A percentile compares a stretch with the other conserved stretches of the same genome.
These are phyloP conservation scores for Venturia pyrina DNA, from an alignment of 2,329 filamentous ascomycete species.

Conservation along the genomic window DNA sequence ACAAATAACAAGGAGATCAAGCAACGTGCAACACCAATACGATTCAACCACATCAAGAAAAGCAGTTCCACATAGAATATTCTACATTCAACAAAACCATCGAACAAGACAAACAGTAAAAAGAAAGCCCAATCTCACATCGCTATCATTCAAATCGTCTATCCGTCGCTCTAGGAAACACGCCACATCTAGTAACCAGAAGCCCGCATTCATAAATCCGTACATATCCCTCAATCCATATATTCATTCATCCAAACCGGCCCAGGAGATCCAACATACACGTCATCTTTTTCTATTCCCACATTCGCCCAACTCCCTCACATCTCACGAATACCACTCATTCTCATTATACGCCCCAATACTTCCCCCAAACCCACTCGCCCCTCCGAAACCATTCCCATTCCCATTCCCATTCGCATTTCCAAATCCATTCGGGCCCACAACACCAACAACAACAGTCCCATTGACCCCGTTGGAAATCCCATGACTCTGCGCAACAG, in stretches of 20 bases:
- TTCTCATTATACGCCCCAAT: slow-evolving; percentile 26
- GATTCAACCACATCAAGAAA: too few relatives aligned
- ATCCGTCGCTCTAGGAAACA: not conserved
- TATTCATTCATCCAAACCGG: too few relatives aligned
- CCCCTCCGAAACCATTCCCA: slow-evolving; percentile 10
- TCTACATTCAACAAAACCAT: too few relatives aligned
- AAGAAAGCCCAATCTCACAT: not conserved
- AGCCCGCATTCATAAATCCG: not conserved
- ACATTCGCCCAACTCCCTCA: too few relatives aligned
- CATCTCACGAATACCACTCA: slow-evolving; percentile 30
- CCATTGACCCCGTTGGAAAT: slow-evolving; percentile 8
- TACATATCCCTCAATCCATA: not conserved
- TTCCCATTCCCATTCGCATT: slow-evolving; percentile 13
- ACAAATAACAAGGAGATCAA: too few relatives aligned
- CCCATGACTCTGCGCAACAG: slow-evolving; percentile 13
- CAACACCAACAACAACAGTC: not conserved
- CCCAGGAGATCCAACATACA: too few relatives aligned
- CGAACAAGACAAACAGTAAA: not conserved
- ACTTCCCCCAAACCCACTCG: slow-evolving; percentile 12
- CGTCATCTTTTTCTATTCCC: too few relatives aligned
- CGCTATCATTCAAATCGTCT: not conserved
- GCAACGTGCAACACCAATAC: too few relatives aligned
- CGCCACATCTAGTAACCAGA: not conserved
- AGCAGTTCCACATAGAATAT: too few relatives aligned
- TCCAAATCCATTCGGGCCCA: slow-evolving; percentile 17